Evolutionary conservation across 2,329 filamentous ascomycete genomes (phyloP).

Genomic region (Fusarium concolor): DNA sequence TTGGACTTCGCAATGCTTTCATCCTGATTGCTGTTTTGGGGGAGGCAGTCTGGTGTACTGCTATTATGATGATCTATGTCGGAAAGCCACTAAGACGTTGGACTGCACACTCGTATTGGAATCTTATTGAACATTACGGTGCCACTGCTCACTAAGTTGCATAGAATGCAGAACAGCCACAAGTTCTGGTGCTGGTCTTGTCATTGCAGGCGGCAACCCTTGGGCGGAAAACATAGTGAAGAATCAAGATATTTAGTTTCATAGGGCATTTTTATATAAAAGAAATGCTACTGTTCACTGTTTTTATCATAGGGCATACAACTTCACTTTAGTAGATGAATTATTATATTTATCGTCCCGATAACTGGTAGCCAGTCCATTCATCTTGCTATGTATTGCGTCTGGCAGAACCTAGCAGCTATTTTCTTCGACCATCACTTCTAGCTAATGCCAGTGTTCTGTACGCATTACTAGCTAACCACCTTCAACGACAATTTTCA

Average conservation of each 20-base stretch:
- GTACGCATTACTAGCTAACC: no score
- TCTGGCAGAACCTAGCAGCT: no score
- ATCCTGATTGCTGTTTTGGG: neutral
- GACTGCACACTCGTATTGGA: conserved; percentile 1
- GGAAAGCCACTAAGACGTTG: neutral
- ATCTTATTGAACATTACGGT: conserved; percentile 1
- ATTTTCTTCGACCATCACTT: no score
- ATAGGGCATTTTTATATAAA: neutral
- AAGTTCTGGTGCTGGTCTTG: neutral
- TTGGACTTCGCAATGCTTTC: conserved; percentile 4
- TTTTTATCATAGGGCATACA: no score
- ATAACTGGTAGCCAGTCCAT: no score
- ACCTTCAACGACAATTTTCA: neutral
- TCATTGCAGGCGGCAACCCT: neutral
- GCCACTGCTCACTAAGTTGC: neutral
- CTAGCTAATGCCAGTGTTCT: no score
- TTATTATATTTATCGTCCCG: no score
- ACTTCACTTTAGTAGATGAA: no score
- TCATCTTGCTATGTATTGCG: no score
- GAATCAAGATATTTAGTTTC: neutral
- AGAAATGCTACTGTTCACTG: neutral
- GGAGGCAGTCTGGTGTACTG: conserved; percentile 8
- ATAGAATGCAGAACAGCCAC: neutral
- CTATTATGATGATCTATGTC: conserved; percentile 1
- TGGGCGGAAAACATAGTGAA: no score